Conservation (phyloP, 805 yeast species). For the Ogataea parapolymorpha region DNA sequence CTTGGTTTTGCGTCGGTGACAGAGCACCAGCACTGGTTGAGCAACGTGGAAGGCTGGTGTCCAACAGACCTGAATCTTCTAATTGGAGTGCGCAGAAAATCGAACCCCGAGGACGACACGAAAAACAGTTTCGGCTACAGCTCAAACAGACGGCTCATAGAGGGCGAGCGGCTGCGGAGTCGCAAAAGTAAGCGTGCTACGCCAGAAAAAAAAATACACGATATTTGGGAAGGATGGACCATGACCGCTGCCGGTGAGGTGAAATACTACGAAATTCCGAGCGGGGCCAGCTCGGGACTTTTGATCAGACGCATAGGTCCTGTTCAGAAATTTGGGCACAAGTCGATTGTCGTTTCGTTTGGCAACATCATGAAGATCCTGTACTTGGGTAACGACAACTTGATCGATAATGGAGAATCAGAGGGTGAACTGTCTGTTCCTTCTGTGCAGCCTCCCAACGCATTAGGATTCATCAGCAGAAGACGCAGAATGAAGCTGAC, state of each 20-base stretch:
- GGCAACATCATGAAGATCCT: conserved; percentile 71
- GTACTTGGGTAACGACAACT: conserved; percentile 72
- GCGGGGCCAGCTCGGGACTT: conserved; percentile 41
- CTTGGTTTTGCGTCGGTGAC: conserved; percentile 74
- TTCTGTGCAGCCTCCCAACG: conserved; percentile 27
- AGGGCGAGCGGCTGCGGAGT: conserved; percentile 6
- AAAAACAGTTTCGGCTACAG: conserved; percentile 13
- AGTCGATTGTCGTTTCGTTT: conserved; percentile 69
- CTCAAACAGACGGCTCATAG: conserved; percentile 15
- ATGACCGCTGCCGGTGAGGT: conserved; percentile 65
- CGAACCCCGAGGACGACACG: conserved; percentile 27
- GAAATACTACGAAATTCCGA: conserved; percentile 56
- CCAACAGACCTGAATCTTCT: conserved; percentile 72
- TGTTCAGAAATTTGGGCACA: conserved; percentile 69
- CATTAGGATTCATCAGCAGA: conserved; percentile 35
- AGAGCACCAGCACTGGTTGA: conserved; percentile 67
- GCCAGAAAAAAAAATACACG: conserved; percentile 27
- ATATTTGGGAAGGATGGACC: conserved; percentile 80
- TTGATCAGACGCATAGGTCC: conserved; percentile 57
- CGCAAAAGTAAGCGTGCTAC: conserved; percentile 5
- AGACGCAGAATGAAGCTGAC: conserved; percentile 33
- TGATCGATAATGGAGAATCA: conserved; percentile 57
- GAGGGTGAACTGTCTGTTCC: conserved; percentile 38
- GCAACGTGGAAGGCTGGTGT: conserved; percentile 74
- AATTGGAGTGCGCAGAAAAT: conserved; percentile 58